Evolutionary conservation across 1,284 basidiomycete species (phyloP).

Genomic region (Gymnopus androsaceus): DNA sequence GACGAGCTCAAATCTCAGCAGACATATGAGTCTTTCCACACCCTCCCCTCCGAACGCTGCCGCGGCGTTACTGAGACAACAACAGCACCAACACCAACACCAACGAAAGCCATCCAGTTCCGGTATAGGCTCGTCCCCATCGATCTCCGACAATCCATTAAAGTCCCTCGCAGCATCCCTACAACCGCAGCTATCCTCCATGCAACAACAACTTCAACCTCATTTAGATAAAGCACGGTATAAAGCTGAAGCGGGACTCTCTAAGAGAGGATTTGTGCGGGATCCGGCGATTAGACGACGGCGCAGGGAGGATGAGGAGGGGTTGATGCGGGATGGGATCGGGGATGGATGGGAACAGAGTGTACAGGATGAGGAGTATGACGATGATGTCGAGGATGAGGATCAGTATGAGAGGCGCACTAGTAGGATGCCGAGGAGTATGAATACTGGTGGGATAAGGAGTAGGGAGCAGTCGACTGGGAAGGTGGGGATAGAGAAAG

Average conservation of each 20-base stretch:
- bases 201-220: conserved; percentile 40
- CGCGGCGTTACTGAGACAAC: background rate
- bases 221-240: conserved; percentile 58
- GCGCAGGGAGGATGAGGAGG: conserved; percentile 36
- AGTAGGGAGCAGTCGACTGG: conserved; percentile 11
- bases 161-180: conserved; percentile 43
- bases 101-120: background rate
- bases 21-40: conserved; percentile 10
- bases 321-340: conserved; percentile 33
- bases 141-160: conserved; percentile 39
- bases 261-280: conserved; percentile 56
- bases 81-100: conserved; percentile 1
- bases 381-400: conserved; percentile 12
- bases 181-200: conserved; percentile 40
- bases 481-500: conserved; percentile 37
- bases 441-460: conserved; percentile 22
- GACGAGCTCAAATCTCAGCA: background rate
- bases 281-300: conserved; percentile 23
- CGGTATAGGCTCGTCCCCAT: background rate
- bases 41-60: conserved; percentile 6
- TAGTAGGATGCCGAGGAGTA: conserved; percentile 27
- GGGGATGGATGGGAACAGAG: conserved; percentile 15
- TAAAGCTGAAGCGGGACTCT: conserved; percentile 71
- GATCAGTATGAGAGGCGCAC: conserved; percentile 25
- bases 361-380: conserved; percentile 12